Evolutionary conservation across 768 basidiomycete species (phyloP), one percentile per base, ranked within the genome.

Genomic region (Mycena epipterygia): DNA sequence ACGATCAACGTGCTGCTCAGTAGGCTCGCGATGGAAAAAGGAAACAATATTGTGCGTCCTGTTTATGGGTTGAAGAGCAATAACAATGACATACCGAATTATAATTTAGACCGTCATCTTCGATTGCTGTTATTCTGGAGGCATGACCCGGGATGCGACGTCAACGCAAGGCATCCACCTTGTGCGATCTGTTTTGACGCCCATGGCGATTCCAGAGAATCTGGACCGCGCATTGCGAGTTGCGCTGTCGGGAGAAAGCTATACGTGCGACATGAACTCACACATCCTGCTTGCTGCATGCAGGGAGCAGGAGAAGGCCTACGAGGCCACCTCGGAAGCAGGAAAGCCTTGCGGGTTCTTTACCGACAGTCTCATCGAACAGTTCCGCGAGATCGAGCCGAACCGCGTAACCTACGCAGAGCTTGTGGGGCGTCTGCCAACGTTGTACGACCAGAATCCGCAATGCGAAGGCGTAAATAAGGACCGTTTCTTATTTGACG

Each of bases 241-340:
- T 25, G 32, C 17, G 30, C 53, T 55, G 2, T 11, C 55, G 4
- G 64, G 35, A 6, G 9, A 59, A 12, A 42, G n/a, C 41, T 33
- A 73, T 48, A 44, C 60, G 5, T 56, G n/a, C n/a, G n/a, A 51
- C 55, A 75, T 73, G 60, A 14, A 58, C 44, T 73, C 74, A 35
- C 72, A 75, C 56, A 61, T 73, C 57, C 44, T 75, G 35, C 51
- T 75, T 12, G 68, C 72, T 27, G 74, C 74, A 21, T 74, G 71
- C 58, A 46, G 60, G 8, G 44, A 66, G 17, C 64, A 68, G 23
- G 64, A 75, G 56, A 49, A 33, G 9, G 74, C 74, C 13, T 65
- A 59, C 3, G 74, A 75, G 42, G 60, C 63, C 30, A 11, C 64
- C 35, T 65, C 72, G 19, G 49, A 64, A 5, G 16, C 25, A 6